Conservation (phyloP, 1,284 basidiomycete species). For the Sphagnurus paluster region DNA sequence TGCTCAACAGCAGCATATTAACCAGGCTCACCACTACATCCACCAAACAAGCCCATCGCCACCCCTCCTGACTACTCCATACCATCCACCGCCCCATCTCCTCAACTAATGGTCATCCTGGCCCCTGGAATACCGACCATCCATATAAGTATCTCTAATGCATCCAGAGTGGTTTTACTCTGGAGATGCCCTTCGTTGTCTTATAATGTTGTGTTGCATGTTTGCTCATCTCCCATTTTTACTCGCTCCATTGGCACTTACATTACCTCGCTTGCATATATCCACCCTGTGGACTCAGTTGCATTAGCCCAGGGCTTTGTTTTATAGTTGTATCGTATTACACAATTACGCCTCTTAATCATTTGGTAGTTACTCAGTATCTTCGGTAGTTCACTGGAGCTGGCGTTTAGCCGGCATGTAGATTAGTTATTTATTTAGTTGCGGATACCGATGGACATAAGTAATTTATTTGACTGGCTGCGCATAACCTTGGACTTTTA, state of each 20-base stretch:
- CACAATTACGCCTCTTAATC: slow-evolving; percentile 1
- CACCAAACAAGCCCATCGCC: slow-evolving; percentile 25
- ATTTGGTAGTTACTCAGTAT: not conserved
- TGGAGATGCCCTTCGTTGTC: slow-evolving; percentile 4
- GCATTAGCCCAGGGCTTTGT: slow-evolving; percentile 8
- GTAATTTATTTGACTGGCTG: slow-evolving; percentile 1
- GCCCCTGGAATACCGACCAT: slow-evolving; percentile 7
- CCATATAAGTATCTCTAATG: slow-evolving; percentile 8
- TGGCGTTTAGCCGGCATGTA: not conserved
- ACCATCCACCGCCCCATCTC: slow-evolving; percentile 29
- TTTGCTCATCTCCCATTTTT: not conserved
- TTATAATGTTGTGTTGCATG: slow-evolving; percentile 8
- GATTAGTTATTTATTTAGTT: slow-evolving; percentile 1
- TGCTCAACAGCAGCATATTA: not conserved
- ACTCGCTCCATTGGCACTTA: slow-evolving; percentile 4
- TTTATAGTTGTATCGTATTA: slow-evolving; percentile 17
- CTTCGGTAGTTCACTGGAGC: not conserved
- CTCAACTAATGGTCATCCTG: slow-evolving; percentile 8
- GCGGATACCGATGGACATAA: not conserved
- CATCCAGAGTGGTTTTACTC: not conserved
- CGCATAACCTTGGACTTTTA: not conserved
- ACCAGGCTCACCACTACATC: not conserved
- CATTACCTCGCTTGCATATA: slow-evolving; percentile 11
- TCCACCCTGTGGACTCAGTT: not conserved
- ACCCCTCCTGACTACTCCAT: slow-evolving; percentile 36